phyloP scores from a whole-genome alignment of 805 yeast species.

The Candida methanosorbosa region DNA sequence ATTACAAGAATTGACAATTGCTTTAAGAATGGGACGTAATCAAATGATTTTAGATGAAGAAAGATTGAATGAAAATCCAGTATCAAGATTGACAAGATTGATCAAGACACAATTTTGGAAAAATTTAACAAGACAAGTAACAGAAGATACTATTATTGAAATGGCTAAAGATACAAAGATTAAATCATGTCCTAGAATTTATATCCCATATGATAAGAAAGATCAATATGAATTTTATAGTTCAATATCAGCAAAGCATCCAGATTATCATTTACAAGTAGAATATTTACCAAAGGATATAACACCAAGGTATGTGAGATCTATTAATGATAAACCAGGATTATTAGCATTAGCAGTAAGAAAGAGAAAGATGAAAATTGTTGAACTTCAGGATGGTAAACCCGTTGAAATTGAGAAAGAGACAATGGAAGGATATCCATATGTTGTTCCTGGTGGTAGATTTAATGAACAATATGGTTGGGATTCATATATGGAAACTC shows the following conservation, averaged over 20 bases:
- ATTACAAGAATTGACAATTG: constrained; percentile 82
- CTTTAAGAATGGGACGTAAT: constrained; percentile 69
- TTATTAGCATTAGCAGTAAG: constrained; percentile 72
- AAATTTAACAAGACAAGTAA: constrained; percentile 62
- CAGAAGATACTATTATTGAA: constrained; percentile 47
- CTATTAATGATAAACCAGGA: constrained; percentile 79
- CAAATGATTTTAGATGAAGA: constrained; percentile 77
- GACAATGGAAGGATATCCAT: constrained; percentile 61
- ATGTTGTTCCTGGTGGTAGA: constrained; percentile 95
- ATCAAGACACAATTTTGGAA: constrained; percentile 78
- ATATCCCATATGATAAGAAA: constrained; percentile 58
- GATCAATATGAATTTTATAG: constrained; percentile 69
- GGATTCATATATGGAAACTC: constrained; percentile 91
- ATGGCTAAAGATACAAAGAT: constrained; percentile 80
- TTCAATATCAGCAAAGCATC: constrained; percentile 42
- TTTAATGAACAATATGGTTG: constrained; percentile 96
- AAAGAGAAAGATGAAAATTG: constrained; percentile 21
- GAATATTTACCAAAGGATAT: constrained; percentile 68
- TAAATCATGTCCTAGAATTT: constrained; percentile 62
- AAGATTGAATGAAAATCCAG: constrained; percentile 82
- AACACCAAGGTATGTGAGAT: constrained; percentile 68
- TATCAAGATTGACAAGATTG: constrained; percentile 61
- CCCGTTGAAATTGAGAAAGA: constrained; percentile 38
- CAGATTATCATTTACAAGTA: constrained; percentile 57
- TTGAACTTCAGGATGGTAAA: constrained; percentile 23